Evolutionary conservation across 441 rosid genomes (phyloP), one percentile per base, ranked within the genome.

Genomic region (Theobroma grandiflorum): DNA sequence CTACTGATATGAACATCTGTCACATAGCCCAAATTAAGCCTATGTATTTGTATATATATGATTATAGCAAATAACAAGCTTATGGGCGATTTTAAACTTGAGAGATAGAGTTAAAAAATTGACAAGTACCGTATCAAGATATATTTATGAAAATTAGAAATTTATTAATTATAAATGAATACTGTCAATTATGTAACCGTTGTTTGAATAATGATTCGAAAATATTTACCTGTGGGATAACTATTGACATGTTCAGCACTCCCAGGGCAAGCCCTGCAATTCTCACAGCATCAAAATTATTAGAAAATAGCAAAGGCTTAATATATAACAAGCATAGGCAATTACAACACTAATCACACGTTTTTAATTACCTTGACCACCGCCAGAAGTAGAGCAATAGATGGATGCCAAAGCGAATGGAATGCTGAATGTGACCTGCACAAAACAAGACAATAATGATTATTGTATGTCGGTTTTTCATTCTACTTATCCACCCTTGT

Each of bases 321-420:
- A 43, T 16, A 63, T 4, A 53, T 14, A 33, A 37, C 12, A 16
- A 45, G 10, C 9, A 35, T 37, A 66, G 22, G 15, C 2, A 37
- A 26, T 2, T 7, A 14, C 43, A 57, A 43, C 35, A 26, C 31
- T 26, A 26, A 26, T 26, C 31, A 26, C 31, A 26, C 31, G 31
- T 11, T 1, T n/a, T 42, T 18, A 1, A 14, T 76, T 82, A 92
- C 99, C 99, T 93, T 95, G 97, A 69, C 99, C 99, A 53, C 94
- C 95, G 55, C 92, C 94, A 4, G 94, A 64, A 18, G 79, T 63
- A 58, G 79, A 81, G 22, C 89, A 92, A 77, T 87, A 95, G 65
- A 95, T 95, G 55, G 98, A 94, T 57, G 98, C 98, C 86, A 95
- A 40, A 79, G 99, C 98, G 79, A 91, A 95, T 3, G 99, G 99